These are phyloP conservation scores for Agrocybe chaxingu DNA, from an alignment of 768 basidiomycete genomes.

Conservation along the genomic window DNA sequence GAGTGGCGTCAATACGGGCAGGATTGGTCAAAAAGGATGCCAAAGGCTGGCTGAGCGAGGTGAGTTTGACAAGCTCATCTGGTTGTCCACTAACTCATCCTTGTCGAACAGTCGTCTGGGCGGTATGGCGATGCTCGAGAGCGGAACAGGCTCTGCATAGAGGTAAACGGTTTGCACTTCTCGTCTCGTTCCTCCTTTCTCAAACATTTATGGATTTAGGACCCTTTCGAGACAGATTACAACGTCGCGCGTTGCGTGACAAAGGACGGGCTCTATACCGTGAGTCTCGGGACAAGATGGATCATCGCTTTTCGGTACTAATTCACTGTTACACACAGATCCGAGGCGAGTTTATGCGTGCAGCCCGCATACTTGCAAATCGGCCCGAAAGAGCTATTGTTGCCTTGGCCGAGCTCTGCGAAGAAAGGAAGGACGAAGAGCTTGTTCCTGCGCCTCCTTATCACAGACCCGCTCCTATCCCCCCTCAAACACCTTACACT, in stretches of 20 bases:
- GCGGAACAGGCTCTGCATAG: constrained; percentile 93
- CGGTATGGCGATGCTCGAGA: constrained; percentile 76
- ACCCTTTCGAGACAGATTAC: constrained; percentile 95
- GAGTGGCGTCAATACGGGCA: constrained; percentile 87
- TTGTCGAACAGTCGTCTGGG: constrained; percentile 34
- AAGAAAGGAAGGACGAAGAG: constrained; percentile 77
- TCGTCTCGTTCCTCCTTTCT: background rate
- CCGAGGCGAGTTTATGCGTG: constrained; percentile 98
- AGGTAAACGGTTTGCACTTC: constrained; percentile 46
- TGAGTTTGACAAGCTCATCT: constrained; percentile 32
- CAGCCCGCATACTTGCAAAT: constrained; percentile 75
- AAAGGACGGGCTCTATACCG: constrained; percentile 92
- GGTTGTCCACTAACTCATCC: constrained; percentile 22
- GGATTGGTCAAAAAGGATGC: constrained; percentile 86
- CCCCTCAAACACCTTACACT: constrained; percentile 71
- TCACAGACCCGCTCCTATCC: constrained; percentile 38
- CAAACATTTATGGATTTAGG: constrained; percentile 42
- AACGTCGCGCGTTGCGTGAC: constrained; percentile 98
- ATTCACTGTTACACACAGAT: constrained; percentile 51
- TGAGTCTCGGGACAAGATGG: constrained; percentile 29
- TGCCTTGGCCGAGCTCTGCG: constrained; percentile 86
- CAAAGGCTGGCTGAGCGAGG: constrained; percentile 96
- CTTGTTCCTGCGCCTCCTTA: constrained; percentile 48
- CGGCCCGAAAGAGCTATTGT: constrained; percentile 80
- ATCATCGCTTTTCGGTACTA: background rate